phyloP scores from a whole-genome alignment of 305 asterid genomes.

The Caryopteris hybrid region DNA sequence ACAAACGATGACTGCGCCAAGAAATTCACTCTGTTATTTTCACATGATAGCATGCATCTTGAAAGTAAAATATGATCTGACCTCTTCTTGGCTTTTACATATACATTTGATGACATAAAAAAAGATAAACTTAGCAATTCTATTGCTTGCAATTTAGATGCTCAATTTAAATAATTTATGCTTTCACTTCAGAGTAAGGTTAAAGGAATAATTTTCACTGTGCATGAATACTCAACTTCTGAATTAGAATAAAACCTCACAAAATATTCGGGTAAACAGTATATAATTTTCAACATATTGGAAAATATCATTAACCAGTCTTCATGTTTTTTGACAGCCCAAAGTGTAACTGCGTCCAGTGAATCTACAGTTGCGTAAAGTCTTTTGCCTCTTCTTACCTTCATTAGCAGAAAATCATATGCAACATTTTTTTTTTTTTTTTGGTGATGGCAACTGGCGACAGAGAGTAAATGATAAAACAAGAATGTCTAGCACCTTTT shows the following conservation, averaged over 20 bases:
- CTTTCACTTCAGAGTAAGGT: too few relatives aligned
- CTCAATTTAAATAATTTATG: too few relatives aligned
- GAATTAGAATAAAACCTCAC: too few relatives aligned
- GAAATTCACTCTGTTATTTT: neutral
- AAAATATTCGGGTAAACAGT: too few relatives aligned
- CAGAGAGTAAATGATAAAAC: conserved; percentile 6
- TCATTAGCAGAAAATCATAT: neutral
- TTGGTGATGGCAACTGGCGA: conserved; percentile 8
- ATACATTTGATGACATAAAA: neutral
- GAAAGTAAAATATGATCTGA: neutral
- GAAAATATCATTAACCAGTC: too few relatives aligned
- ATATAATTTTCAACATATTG: too few relatives aligned
- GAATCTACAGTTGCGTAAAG: neutral
- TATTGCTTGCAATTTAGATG: too few relatives aligned
- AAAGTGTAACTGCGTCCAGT: too few relatives aligned
- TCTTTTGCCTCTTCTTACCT: neutral
- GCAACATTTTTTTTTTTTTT: neutral
- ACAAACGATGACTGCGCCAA: neutral
- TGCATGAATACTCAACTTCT: too few relatives aligned
- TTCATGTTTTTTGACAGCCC: too few relatives aligned
- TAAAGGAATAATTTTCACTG: too few relatives aligned
- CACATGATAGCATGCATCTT: neutral
- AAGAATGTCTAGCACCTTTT: neutral
- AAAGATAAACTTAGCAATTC: neutral
- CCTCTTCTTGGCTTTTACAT: neutral